These are phyloP conservation scores for Talaromyces sp. DNA, from an alignment of 2,329 filamentous ascomycete genomes.

Conservation along the genomic window DNA sequence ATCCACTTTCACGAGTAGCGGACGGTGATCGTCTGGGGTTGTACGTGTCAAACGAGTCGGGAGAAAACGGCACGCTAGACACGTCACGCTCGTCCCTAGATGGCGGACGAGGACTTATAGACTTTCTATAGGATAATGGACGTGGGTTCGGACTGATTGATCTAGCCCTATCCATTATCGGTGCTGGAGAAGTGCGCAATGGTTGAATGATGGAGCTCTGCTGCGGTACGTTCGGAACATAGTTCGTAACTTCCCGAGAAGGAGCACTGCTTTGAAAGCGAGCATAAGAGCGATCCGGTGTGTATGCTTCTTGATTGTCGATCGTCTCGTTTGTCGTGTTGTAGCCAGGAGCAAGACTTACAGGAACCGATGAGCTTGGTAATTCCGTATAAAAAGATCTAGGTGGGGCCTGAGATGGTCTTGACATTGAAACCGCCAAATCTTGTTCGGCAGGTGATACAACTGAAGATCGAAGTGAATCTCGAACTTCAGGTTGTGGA, in stretches of 20 bases:
- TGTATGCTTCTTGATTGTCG: constrained; percentile 27
- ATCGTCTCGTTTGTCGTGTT: constrained; percentile 31
- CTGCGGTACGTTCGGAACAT: constrained; percentile 21
- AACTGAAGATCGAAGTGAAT: background rate
- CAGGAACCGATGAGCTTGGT: constrained; percentile 34
- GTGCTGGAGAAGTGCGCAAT: constrained; percentile 29
- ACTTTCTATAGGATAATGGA: constrained; percentile 53
- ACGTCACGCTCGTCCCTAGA: constrained; percentile 38
- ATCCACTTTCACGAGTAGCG: constrained; percentile 31
- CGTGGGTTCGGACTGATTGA: constrained; percentile 35
- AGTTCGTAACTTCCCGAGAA: constrained; percentile 27
- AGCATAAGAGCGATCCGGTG: constrained; percentile 27
- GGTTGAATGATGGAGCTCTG: constrained; percentile 26
- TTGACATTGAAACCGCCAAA: constrained; percentile 21
- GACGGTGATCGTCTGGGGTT: constrained; percentile 46
- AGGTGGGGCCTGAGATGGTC: constrained; percentile 25
- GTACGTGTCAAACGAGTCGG: constrained; percentile 59
- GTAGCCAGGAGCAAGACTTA: constrained; percentile 43
- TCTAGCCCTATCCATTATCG: constrained; percentile 26
- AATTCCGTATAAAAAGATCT: constrained; percentile 13
- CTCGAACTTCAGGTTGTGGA: constrained; percentile 13
- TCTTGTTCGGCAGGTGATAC: constrained; percentile 24
- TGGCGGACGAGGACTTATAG: constrained; percentile 56
- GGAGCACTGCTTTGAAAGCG: constrained; percentile 26
- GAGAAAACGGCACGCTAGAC: constrained; percentile 53